Base-by-base conservation (phyloP, 2,329 filamentous ascomycete species). In the Aureobasidium sp. region DNA sequence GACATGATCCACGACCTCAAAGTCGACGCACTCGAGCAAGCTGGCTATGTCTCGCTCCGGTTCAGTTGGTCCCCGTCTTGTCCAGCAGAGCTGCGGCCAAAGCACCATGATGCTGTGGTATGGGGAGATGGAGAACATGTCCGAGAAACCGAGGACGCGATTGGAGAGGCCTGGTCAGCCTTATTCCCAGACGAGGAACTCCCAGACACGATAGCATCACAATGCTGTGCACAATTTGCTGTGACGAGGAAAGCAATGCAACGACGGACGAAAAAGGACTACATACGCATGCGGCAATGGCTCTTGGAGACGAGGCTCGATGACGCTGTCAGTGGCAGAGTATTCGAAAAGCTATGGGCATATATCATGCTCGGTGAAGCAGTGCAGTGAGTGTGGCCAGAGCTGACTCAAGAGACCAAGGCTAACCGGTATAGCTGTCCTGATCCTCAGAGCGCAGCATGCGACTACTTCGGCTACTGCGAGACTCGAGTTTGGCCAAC, bases 211-310 rank as follows among this genome's bases (percentile, higher is more conserved):
- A 39, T 61, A n/a, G 53, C 42, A 14, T 37, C 44, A n/a, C 53
- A 50, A 21, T 64, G 63, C 32, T 64, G 63, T 51, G 83, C 84
- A n/a, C 85, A 88, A 70, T 88, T 88, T 64, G 85, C 81, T 0
- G 80, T 87, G 5, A 81, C 82, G 4, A 74, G 78, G 6, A 77
- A 81, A 9, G 77, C 78, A 49, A 76, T 87, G 32, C 75, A 68
- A 8, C 68, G 72, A 48, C 74, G 82, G 39, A 76, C 82, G 3
- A 71, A 72, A 48, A 75, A 76, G 10, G 82, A 83, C 62, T 88
- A 87, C 65, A 67, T 82, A 14, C 77, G 77, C 42, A 82, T 81
- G 68, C 76, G 84, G 5, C 73, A 84, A 47, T 88, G 85, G 85
- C 65, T 87, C 41, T 32, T 49, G n/a, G 32, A 48, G n/a, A 59